These are phyloP conservation scores for Lycium ferocissimum DNA, from an alignment of 257 asterid species.

Conservation along the genomic window DNA sequence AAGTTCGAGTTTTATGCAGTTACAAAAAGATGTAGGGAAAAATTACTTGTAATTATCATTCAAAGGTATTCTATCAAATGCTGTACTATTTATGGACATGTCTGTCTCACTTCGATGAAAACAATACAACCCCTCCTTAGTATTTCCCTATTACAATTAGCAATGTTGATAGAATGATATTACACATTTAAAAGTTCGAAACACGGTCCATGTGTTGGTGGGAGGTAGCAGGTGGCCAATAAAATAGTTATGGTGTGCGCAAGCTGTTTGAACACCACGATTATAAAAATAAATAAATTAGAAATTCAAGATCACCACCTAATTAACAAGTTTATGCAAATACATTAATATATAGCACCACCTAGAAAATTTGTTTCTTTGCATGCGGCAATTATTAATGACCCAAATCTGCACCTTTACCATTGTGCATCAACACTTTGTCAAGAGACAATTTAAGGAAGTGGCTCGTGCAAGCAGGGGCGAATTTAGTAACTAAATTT, in stretches of 20 bases:
- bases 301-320: too few species aligned
- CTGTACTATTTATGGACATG: neutral
- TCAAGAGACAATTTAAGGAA: too few species aligned
- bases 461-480: too few species aligned
- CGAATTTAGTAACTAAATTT: too few species aligned
- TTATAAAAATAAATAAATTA: too few species aligned
- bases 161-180: neutral
- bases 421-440: neutral
- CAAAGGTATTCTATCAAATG: neutral
- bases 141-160: neutral
- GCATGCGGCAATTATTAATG: neutral
- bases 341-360: neutral
- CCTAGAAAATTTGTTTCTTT: neutral
- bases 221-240: too few species aligned
- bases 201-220: too few species aligned
- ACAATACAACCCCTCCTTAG: neutral
- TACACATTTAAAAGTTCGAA: neutral
- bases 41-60: neutral
- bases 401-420: neutral
- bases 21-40: neutral
- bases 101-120: neutral
- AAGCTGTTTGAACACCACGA: too few species aligned
- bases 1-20: accelerated
- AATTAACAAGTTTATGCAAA: neutral
- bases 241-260: too few species aligned